Conservation (phyloP, 495 filamentous ascomycete species). For the Cercophora samala region DNA sequence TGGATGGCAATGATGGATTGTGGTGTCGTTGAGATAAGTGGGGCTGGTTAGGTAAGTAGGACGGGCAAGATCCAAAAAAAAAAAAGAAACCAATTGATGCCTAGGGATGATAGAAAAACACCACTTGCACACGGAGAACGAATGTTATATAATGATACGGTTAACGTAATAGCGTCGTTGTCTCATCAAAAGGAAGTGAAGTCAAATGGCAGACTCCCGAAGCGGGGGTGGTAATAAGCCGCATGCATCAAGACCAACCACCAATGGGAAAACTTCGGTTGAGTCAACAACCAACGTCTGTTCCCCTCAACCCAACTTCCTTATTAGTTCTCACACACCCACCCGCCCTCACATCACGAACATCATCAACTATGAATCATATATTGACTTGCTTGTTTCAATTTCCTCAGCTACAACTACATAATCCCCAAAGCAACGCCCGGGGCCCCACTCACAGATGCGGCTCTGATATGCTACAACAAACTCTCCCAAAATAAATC, state of each 20-base stretch:
- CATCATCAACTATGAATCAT: no score
- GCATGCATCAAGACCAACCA: not conserved
- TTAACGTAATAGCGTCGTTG: no score
- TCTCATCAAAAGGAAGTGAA: no score
- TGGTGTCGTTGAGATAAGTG: not conserved
- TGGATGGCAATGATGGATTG: slow-evolving; percentile 11
- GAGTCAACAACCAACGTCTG: not conserved
- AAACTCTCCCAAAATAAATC: not conserved
- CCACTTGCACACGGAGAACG: no score
- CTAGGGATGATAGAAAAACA: not conserved
- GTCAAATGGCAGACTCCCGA: not conserved
- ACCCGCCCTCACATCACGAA: no score
- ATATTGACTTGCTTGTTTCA: not conserved
- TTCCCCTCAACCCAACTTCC: not conserved
- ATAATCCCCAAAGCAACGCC: not conserved
- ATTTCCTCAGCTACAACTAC: not conserved
- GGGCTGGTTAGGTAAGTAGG: not conserved
- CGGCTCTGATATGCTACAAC: not conserved
- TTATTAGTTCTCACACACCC: no score
- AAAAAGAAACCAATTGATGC: not conserved
- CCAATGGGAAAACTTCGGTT: slow-evolving; percentile 24
- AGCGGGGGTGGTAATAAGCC: not conserved
- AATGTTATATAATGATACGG: no score
- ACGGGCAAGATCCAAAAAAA: no score
- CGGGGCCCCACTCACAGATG: not conserved